Evolutionary conservation across 1,284 basidiomycete species (phyloP).

Genomic region (Ganoderma boninense): DNA sequence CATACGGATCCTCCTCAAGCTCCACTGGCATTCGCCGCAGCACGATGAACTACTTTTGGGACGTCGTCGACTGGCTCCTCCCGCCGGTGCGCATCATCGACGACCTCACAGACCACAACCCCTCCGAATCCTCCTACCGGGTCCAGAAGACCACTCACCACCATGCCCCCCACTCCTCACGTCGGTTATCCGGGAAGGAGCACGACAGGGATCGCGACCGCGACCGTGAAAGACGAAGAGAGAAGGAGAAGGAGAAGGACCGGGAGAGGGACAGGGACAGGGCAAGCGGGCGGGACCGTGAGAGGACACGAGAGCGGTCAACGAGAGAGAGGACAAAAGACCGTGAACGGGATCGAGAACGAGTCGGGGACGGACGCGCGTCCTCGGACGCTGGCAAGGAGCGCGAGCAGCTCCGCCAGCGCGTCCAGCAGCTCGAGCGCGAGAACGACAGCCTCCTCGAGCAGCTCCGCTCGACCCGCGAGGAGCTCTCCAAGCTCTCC

Average conservation of each 20-base stretch:
- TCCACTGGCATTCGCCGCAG: slow-evolving; percentile 8
- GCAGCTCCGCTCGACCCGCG: slow-evolving; percentile 32
- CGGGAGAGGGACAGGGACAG: slow-evolving; percentile 31
- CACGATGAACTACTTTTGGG: slow-evolving; percentile 42
- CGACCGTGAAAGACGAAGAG: slow-evolving; percentile 22
- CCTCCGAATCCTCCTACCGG: slow-evolving; percentile 30
- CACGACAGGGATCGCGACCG: slow-evolving; percentile 25
- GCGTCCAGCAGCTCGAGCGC: slow-evolving; percentile 37
- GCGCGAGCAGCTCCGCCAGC: slow-evolving; percentile 36
- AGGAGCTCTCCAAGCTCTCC: slow-evolving; percentile 30
- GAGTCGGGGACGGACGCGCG: slow-evolving; percentile 25
- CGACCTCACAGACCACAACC: slow-evolving; percentile 38
- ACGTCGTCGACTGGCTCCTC: slow-evolving; percentile 43
- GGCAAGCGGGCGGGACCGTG: slow-evolving; percentile 31
- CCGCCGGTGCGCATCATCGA: slow-evolving; percentile 43
- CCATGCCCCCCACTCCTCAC: slow-evolving; percentile 23
- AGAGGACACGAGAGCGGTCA: slow-evolving; percentile 26
- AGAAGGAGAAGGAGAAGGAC: slow-evolving; percentile 26
- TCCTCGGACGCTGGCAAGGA: slow-evolving; percentile 31
- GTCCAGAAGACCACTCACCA: slow-evolving; percentile 23
- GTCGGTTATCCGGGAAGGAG: slow-evolving; percentile 32
- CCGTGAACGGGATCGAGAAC: slow-evolving; percentile 30
- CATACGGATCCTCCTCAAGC: background rate
- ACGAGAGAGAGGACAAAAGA: slow-evolving; percentile 28
- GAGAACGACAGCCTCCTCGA: slow-evolving; percentile 39